phyloP scores from a whole-genome alignment of 768 basidiomycete genomes.

The Tephrocybe rancida region DNA sequence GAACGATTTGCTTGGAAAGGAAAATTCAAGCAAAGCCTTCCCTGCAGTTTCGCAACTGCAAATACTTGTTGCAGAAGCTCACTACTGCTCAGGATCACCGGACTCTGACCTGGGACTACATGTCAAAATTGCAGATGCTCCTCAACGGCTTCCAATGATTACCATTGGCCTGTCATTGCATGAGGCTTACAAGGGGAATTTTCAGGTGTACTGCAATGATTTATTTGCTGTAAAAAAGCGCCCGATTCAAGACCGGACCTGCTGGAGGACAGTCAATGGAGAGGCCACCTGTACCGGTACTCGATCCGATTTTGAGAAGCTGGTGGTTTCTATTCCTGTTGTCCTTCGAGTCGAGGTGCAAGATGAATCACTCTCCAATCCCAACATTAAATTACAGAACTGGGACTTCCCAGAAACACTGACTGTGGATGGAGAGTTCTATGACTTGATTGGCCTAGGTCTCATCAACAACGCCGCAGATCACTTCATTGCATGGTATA shows the following conservation, averaged over 20 bases:
- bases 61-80: not conserved
- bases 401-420: constrained; percentile 23
- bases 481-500: constrained; percentile 28
- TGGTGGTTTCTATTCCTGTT: constrained; percentile 23
- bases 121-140: not conserved
- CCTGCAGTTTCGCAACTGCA: not conserved
- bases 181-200: not conserved
- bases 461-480: constrained; percentile 13
- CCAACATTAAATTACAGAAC: not conserved
- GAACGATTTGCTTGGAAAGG: not conserved
- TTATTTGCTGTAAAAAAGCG: not conserved
- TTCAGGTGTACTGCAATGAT: not conserved
- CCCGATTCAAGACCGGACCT: constrained; percentile 4
- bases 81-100: not conserved
- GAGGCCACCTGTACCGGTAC: constrained; percentile 16
- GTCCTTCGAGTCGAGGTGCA: constrained; percentile 20
- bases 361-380: not conserved
- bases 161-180: not conserved
- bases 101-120: not conserved
- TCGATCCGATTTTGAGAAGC: constrained; percentile 8
- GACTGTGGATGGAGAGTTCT: constrained; percentile 12
- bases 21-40: not conserved
- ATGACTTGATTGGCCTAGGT: constrained; percentile 24
- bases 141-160: not conserved
- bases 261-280: constrained; percentile 22